Conservation (phyloP, 1,284 basidiomycete genomes). For the Apiotrichum mycotoxinovorans region DNA sequence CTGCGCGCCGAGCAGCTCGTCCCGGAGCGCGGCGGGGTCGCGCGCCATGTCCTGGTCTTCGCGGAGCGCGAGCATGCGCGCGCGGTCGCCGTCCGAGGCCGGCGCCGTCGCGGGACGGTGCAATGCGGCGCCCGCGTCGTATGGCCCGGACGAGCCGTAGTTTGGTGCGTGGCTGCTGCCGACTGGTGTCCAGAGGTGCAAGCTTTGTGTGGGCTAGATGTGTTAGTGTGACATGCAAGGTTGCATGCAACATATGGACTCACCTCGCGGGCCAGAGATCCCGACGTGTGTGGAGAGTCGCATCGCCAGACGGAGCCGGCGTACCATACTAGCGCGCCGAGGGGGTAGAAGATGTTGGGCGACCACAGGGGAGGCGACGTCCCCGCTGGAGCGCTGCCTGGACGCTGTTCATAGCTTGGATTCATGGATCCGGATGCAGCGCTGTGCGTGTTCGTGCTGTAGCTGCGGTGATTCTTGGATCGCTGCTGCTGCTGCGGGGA, state of each 20-base stretch:
- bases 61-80: conserved; percentile 1
- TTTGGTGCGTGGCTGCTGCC: conserved; percentile 3
- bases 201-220: conserved; percentile 32
- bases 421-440: background rate
- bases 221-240: background rate
- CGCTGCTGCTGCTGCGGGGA: too few species aligned
- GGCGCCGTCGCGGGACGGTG: background rate
- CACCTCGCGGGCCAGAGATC: conserved; percentile 15
- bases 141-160: background rate
- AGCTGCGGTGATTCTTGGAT: background rate
- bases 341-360: conserved; percentile 25
- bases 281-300: conserved; percentile 33
- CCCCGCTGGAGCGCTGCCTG: background rate
- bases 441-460: background rate
- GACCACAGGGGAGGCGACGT: conserved; percentile 19
- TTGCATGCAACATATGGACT: background rate
- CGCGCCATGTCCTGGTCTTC: conserved; percentile 13
- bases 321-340: conserved; percentile 34
- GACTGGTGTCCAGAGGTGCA: conserved; percentile 41
- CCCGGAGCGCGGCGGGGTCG: conserved; percentile 20
- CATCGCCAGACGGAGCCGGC: conserved; percentile 39
- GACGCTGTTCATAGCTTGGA: background rate
- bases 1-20: conserved; percentile 37
- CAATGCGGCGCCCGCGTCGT: too few species aligned
- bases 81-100: background rate